phyloP scores from a whole-genome alignment of 805 yeast species.

The Priceomyces melissophilus region DNA sequence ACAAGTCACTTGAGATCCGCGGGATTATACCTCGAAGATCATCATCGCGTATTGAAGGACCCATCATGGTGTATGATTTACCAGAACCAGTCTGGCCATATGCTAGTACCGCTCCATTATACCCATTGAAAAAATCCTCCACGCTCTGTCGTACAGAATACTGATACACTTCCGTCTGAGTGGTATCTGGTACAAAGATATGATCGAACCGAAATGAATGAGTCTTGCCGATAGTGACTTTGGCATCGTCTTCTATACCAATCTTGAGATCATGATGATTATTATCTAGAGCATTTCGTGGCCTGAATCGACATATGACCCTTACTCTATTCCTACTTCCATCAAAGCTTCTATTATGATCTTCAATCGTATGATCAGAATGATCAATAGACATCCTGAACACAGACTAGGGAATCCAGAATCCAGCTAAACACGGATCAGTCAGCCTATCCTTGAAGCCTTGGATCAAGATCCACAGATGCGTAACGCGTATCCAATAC shows the following conservation, averaged over 20 bases:
- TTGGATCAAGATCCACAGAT: too few relatives aligned
- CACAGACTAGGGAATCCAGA: not conserved
- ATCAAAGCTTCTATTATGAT: not conserved
- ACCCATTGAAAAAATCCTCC: constrained; percentile 69
- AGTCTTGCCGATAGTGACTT: not conserved
- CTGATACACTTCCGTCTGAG: constrained; percentile 59
- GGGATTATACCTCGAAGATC: constrained; percentile 63
- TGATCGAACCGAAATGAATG: constrained; percentile 57
- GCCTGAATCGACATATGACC: constrained; percentile 73
- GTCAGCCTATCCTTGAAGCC: too few relatives aligned
- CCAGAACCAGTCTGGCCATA: constrained; percentile 83
- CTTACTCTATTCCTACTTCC: constrained; percentile 40
- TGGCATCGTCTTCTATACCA: too few relatives aligned
- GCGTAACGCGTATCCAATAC: too few relatives aligned
- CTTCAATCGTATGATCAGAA: too few relatives aligned
- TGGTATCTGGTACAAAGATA: constrained; percentile 49
- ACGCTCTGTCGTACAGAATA: constrained; percentile 60
- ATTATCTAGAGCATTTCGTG: constrained; percentile 40
- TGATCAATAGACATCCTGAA: constrained; percentile 1
- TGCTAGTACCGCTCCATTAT: constrained; percentile 72
- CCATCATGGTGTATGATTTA: constrained; percentile 76
- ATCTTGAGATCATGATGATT: not conserved
- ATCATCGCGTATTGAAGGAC: constrained; percentile 35
- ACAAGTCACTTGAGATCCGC: constrained; percentile 63
- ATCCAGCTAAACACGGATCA: too few relatives aligned